A percentile compares a stretch with the other conserved stretches of the same genome.
phyloP scores from a whole-genome alignment of 441 rosid genomes.

The Aleurites moluccanus region DNA sequence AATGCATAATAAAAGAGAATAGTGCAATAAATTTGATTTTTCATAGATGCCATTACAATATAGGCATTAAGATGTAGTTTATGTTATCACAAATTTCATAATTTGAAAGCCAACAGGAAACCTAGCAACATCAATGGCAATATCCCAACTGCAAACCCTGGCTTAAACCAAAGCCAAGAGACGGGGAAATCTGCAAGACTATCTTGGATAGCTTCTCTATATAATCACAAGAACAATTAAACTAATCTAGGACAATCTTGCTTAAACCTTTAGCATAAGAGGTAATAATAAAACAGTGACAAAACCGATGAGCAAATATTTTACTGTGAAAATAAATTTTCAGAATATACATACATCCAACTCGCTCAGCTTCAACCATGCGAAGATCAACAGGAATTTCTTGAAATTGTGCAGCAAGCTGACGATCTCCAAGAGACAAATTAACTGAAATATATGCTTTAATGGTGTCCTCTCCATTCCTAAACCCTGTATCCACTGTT shows the following conservation, averaged over 20 bases:
- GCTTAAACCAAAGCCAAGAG: too few species aligned
- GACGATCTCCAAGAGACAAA: constrained; percentile 78
- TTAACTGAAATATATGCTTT: constrained; percentile 76
- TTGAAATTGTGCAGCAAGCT: constrained; percentile 88
- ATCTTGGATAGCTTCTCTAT: neutral
- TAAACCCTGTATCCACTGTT: constrained; percentile 82
- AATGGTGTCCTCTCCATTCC: constrained; percentile 70
- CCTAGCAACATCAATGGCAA: neutral
- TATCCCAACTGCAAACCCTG: neutral
- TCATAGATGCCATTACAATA: neutral
- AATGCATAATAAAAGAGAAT: neutral
- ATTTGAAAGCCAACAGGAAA: neutral
- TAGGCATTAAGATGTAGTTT: neutral
- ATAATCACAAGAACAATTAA: neutral
- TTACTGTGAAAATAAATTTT: neutral
- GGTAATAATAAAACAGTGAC: neutral
- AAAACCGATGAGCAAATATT: neutral
- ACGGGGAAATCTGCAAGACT: neutral
- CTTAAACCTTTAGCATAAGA: neutral
- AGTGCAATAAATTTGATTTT: neutral
- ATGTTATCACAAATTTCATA: neutral
- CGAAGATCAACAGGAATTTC: constrained; percentile 94
- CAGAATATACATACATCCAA: constrained; percentile 68
- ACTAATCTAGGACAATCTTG: neutral
- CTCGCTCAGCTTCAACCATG: constrained; percentile 87